phyloP scores from a whole-genome alignment of 441 rosid species.

The Aquilaria agallochum region DNA sequence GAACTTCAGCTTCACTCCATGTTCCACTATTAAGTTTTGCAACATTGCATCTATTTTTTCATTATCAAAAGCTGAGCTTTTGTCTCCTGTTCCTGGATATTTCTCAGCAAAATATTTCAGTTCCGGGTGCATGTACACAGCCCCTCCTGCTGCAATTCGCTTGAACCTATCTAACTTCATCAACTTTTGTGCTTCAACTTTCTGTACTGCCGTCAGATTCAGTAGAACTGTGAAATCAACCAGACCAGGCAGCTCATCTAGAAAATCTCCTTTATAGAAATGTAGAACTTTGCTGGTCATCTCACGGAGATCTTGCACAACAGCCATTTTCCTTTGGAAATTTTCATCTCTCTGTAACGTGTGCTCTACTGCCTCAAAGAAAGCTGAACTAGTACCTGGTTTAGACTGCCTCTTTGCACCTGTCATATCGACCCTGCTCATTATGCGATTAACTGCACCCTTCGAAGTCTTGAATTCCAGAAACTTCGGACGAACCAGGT shows the following conservation, averaged over 20 bases:
- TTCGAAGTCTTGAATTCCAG: slow-evolving; percentile 38
- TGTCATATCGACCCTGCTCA: slow-evolving; percentile 55
- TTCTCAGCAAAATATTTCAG: slow-evolving; percentile 19
- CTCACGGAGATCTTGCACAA: slow-evolving; percentile 73
- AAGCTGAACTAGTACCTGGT: slow-evolving; percentile 33
- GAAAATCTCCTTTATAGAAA: slow-evolving; percentile 81
- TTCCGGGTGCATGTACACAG: slow-evolving; percentile 27
- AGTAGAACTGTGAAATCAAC: slow-evolving; percentile 72
- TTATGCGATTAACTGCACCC: slow-evolving; percentile 39
- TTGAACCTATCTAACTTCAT: slow-evolving; percentile 27
- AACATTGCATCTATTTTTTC: slow-evolving; percentile 24
- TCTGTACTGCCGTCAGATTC: slow-evolving; percentile 51
- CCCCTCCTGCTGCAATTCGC: slow-evolving; percentile 21
- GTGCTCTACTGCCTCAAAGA: slow-evolving; percentile 66
- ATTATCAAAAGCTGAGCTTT: not conserved
- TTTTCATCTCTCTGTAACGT: slow-evolving; percentile 49
- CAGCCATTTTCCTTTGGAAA: slow-evolving; percentile 42
- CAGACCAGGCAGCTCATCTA: slow-evolving; percentile 85
- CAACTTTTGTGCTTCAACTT: slow-evolving; percentile 32
- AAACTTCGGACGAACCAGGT: slow-evolving; percentile 85
- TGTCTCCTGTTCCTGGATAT: slow-evolving; percentile 30
- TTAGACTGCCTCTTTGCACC: slow-evolving; percentile 40
- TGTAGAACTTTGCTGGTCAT: slow-evolving; percentile 80
- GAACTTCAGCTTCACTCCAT: slow-evolving; percentile 72
- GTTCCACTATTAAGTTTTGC: slow-evolving; percentile 16